Evolutionary conservation across 257 asterid species (phyloP), one percentile per base, ranked within the genome.

Genomic region (Solanum acaule): DNA sequence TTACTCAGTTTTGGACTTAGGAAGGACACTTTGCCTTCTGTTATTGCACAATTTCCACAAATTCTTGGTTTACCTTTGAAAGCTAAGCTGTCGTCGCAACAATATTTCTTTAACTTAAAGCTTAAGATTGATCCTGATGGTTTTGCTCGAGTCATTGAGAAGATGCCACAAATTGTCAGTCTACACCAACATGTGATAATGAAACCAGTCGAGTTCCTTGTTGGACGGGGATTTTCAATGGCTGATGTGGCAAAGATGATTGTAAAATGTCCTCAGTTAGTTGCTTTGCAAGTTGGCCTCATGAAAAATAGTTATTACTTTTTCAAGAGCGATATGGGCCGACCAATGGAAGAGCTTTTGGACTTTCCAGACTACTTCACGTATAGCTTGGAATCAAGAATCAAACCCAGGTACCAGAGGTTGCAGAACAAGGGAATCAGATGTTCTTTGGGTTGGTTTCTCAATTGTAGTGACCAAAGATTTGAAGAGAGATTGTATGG

Each of bases 281-380:
- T 93, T 86, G 96, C 96, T 9, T 90, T 91, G 35, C 98, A 95
- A 93, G 94, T 96, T 38, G 95, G 95, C 86, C 95, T 95, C 75
- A 94, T 97, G 99, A 94, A 96, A 87, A 95, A 94, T 83, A 94
- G 98, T 89, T 97, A 77, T 88, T 97, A 95, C 94, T 97, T 88
- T 89, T 96, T 94, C 94, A 96, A 96, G 94, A 96, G 95, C 25
- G 99, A 97, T 89, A 94, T 97, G 92, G 96, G 90, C 8, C 89
- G 96, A 89, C 94, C 96, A 3, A 56, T 94, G 67, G 87, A 92
- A 4, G 99, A 97, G 89, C 95, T 97, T 2, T 93, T 95, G 22
- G 98, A 97, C 87, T 97, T 94, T 87, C 99, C 99, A 6, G 98
- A 97, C 68, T 96, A 95, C 92, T 97, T 97, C 49, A 95, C 99